These are phyloP conservation scores for Trichomonas tenax DNA, from an alignment of 208 protist genomes.

Conservation along the genomic window DNA sequence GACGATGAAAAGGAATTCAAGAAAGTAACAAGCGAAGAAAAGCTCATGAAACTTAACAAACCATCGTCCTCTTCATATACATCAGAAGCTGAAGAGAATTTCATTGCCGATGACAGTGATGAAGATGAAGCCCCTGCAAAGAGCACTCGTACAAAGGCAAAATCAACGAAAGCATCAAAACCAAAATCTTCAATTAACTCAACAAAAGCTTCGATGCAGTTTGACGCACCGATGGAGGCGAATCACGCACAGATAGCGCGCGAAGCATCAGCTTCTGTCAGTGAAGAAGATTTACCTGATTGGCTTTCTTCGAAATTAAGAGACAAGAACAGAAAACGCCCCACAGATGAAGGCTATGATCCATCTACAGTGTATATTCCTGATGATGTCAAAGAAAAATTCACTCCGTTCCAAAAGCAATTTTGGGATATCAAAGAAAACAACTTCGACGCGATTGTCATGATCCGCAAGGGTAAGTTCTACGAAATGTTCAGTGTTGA, in stretches of 20 bases:
- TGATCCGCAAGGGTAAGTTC: constrained; percentile 48
- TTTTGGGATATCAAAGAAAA: constrained; percentile 43
- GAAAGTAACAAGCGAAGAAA: not conserved
- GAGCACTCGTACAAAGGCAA: not conserved
- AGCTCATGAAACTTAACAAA: not conserved
- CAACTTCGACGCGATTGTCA: constrained; percentile 41
- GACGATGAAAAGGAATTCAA: constrained; percentile 2
- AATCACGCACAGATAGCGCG: not conserved
- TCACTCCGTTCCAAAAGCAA: constrained; percentile 34
- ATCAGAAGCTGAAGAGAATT: not conserved
- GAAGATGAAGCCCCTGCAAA: not conserved
- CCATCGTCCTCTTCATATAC: not conserved
- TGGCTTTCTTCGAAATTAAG: not conserved
- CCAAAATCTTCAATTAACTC: not conserved
- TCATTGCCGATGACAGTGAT: not conserved
- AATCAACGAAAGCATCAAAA: not conserved
- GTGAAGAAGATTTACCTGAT: not conserved
- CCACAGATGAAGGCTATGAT: constrained; percentile 8
- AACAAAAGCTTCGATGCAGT: not conserved
- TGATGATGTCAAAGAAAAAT: not conserved
- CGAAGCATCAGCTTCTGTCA: not conserved
- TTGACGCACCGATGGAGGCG: not conserved
- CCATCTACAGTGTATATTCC: constrained; percentile 23
- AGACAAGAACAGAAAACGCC: not conserved
- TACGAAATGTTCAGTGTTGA: constrained; percentile 39